Percentiles rank a stretch among this genome's conserved stretches.
phyloP scores from a whole-genome alignment of 2,329 filamentous ascomycete species.

The Epichloe hybrida region DNA sequence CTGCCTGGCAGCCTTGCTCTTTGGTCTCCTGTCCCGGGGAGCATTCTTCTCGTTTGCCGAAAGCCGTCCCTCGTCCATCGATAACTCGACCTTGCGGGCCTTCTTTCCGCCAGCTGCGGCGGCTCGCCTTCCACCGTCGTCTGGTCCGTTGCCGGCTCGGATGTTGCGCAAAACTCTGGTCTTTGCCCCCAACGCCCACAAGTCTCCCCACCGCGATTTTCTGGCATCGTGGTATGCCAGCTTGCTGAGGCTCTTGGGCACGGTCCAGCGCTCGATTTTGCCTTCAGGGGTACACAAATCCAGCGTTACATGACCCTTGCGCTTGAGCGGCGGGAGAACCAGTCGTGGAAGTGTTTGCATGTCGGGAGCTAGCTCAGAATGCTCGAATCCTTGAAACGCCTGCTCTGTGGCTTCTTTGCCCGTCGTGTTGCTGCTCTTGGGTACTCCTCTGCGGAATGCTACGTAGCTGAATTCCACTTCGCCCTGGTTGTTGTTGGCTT shows the following conservation, averaged over 20 bases:
- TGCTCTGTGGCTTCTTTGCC: constrained; percentile 43
- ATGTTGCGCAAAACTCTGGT: constrained; percentile 53
- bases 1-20: constrained; percentile 24
- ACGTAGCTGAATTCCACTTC: constrained; percentile 87
- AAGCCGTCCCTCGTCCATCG: constrained; percentile 22
- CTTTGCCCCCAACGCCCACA: constrained; percentile 93
- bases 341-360: constrained; percentile 63
- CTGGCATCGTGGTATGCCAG: constrained; percentile 85
- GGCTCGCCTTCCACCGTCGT: constrained; percentile 34
- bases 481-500: constrained; percentile 73
- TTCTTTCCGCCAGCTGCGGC: constrained; percentile 22
- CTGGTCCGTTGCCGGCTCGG: constrained; percentile 39
- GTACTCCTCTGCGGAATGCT: constrained; percentile 63
- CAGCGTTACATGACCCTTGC: constrained; percentile 73
- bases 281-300: constrained; percentile 84
- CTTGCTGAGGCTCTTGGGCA: constrained; percentile 67
- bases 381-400: constrained; percentile 63
- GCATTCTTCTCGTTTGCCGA: constrained; percentile 25
- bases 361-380: constrained; percentile 29
- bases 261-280: constrained; percentile 83
- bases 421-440: constrained; percentile 23
- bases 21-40: constrained; percentile 26
- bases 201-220: constrained; percentile 81
- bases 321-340: constrained; percentile 72
- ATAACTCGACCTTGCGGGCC: constrained; percentile 23